Conservation (phyloP, 1,284 basidiomycete genomes). For the Trichosporon ovoides region DNA sequence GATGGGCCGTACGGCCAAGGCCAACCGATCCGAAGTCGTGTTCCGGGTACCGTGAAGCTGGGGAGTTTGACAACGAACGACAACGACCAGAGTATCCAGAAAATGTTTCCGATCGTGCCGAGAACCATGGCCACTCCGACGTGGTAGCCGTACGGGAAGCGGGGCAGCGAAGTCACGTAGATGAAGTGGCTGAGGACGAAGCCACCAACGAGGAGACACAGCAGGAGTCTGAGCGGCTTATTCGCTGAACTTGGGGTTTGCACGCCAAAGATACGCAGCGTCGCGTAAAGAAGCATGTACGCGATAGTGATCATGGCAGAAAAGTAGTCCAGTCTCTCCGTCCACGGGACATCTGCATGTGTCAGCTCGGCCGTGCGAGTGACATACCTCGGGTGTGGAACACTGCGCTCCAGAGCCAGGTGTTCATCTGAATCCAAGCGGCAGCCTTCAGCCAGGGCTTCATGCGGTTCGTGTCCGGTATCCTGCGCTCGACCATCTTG, state of each 20-base stretch:
- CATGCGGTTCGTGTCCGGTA: conserved; percentile 67
- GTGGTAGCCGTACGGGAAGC: conserved; percentile 93
- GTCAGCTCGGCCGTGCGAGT: background rate
- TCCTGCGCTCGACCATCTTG: conserved; percentile 52
- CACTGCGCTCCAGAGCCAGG: conserved; percentile 87
- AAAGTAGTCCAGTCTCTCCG: conserved; percentile 93
- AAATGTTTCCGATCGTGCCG: conserved; percentile 62
- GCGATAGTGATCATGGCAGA: conserved; percentile 79
- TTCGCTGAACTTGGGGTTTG: conserved; percentile 25
- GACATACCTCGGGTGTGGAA: conserved; percentile 82
- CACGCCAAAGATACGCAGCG: conserved; percentile 71
- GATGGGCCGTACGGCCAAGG: conserved; percentile 31
- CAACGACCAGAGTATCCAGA: conserved; percentile 77
- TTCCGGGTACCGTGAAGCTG: conserved; percentile 14
- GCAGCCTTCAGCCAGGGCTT: conserved; percentile 64
- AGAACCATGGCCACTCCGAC: conserved; percentile 76
- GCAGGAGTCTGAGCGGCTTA: conserved; percentile 7
- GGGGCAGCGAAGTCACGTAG: conserved; percentile 57
- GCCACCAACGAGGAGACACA: conserved; percentile 29
- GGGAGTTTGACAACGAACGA: conserved; percentile 50
- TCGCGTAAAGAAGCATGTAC: conserved; percentile 66
- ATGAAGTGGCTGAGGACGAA: conserved; percentile 40
- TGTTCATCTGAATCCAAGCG: conserved; percentile 72
- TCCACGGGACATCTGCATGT: conserved; percentile 53
- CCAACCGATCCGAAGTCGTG: conserved; percentile 15